A percentile compares a stretch with the other conserved stretches of the same genome.
These are phyloP conservation scores for Xylaria sp. DNA, from an alignment of 2,329 filamentous ascomycete species.

Conservation along the genomic window DNA sequence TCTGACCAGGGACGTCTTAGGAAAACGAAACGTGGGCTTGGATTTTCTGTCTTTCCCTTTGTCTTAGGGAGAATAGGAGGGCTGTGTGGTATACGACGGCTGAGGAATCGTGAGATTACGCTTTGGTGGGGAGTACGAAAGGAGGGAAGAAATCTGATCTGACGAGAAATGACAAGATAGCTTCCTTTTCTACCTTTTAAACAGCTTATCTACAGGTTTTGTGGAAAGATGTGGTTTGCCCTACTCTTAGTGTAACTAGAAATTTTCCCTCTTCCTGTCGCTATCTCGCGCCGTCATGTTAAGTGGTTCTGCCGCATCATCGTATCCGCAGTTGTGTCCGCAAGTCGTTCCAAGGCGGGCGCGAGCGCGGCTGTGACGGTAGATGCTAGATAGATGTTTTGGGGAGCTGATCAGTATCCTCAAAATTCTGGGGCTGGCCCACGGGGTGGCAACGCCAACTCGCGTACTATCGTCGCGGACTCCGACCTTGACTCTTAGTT, in stretches of 20 bases:
- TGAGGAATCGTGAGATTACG: conserved; percentile 31
- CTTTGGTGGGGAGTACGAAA: conserved; percentile 1
- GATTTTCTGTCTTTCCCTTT: conserved; percentile 8
- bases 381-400: conserved; percentile 11
- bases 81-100: conserved; percentile 20
- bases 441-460: conserved; percentile 33
- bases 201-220: conserved; percentile 11
- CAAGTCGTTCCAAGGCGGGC: conserved; percentile 10
- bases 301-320: conserved; percentile 21
- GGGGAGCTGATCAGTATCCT: conserved; percentile 34
- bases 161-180: not conserved
- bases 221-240: conserved; percentile 10
- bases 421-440: conserved; percentile 34
- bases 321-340: conserved; percentile 31
- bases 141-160: conserved; percentile 1
- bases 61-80: conserved; percentile 22
- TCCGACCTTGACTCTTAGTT: conserved; percentile 20
- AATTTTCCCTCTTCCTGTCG: conserved; percentile 9
- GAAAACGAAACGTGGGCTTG: conserved; percentile 35
- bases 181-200: conserved; percentile 21
- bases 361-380: conserved; percentile 7
- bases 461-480: conserved; percentile 31
- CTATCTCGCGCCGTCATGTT: conserved; percentile 23
- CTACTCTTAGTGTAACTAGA: conserved; percentile 13
- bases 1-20: conserved; percentile 36